These are phyloP conservation scores for Alternaria sp. DNA, from an alignment of 2,329 filamentous ascomycete species.

Conservation along the genomic window DNA sequence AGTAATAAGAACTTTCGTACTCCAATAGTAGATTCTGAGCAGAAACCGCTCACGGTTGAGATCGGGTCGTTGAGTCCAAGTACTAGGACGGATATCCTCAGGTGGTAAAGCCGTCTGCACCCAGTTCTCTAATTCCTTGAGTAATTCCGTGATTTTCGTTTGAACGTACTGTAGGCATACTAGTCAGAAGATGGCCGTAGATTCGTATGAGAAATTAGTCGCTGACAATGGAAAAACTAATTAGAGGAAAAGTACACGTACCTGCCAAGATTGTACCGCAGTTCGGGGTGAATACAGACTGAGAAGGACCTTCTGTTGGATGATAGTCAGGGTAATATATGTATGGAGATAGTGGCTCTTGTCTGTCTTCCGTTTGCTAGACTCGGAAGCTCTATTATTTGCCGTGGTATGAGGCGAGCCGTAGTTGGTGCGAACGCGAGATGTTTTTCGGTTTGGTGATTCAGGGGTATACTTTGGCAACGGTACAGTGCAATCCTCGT, in stretches of 20 bases:
- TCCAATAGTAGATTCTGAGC: slow-evolving; percentile 44
- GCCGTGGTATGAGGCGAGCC: slow-evolving; percentile 1
- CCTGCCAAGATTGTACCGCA: slow-evolving; percentile 47
- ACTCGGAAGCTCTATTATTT: slow-evolving; percentile 2
- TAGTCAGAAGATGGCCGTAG: slow-evolving; percentile 9
- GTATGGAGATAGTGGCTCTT: slow-evolving; percentile 16
- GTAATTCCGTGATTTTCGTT: slow-evolving; percentile 36
- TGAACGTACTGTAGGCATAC: slow-evolving; percentile 34
- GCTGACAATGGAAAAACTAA: not conserved
- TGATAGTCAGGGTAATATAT: slow-evolving; percentile 37
- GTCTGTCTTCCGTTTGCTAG: not conserved
- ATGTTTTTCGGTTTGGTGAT: not conserved
- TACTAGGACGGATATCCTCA: slow-evolving; percentile 20
- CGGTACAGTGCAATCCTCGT: slow-evolving; percentile 42
- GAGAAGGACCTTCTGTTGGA: slow-evolving; percentile 44
- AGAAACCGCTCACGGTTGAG: slow-evolving; percentile 26
- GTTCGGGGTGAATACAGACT: slow-evolving; percentile 48
- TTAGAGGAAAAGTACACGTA: slow-evolving; percentile 6
- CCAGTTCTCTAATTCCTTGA: slow-evolving; percentile 48
- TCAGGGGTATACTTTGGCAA: slow-evolving; percentile 29
- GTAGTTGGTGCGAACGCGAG: slow-evolving; percentile 7
- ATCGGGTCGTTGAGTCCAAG: slow-evolving; percentile 10
- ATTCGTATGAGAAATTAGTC: not conserved
- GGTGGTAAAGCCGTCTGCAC: slow-evolving; percentile 21
- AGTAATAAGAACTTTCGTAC: slow-evolving; percentile 48